A percentile compares a stretch with the other conserved stretches of the same genome.
Conservation (phyloP, 306 rosid genomes). For the Fragaria nilgerrensis region DNA sequence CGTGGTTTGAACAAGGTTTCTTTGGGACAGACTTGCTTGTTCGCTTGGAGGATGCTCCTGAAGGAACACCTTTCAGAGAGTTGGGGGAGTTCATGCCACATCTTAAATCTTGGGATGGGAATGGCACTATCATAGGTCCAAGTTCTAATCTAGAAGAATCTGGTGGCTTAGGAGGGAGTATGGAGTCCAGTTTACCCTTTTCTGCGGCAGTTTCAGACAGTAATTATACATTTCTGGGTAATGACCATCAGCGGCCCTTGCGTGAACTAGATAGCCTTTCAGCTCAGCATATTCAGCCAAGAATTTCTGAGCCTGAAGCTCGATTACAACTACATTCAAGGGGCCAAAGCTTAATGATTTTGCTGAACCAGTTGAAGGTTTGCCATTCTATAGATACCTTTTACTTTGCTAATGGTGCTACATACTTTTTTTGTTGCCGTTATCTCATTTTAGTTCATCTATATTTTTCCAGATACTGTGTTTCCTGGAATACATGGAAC, state of each 20-base stretch:
- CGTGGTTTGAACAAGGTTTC: slow-evolving; percentile 63
- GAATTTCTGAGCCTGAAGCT: slow-evolving; percentile 35
- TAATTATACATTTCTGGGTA: slow-evolving; percentile 24
- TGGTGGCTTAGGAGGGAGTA: slow-evolving; percentile 25
- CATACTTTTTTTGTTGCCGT: background rate
- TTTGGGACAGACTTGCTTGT: slow-evolving; percentile 60
- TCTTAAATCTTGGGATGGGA: slow-evolving; percentile 33
- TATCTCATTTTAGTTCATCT: background rate
- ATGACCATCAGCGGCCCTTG: slow-evolving; percentile 22
- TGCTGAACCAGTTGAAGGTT: slow-evolving; percentile 49
- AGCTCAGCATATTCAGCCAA: slow-evolving; percentile 35
- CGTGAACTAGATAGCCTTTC: slow-evolving; percentile 33
- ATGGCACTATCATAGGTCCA: slow-evolving; percentile 20
- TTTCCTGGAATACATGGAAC: slow-evolving; percentile 44
- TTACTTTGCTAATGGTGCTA: background rate
- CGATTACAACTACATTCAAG: slow-evolving; percentile 33
- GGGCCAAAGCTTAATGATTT: slow-evolving; percentile 41
- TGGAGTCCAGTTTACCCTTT: slow-evolving; percentile 32
- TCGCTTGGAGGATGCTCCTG: slow-evolving; percentile 50
- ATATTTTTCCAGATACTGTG: slow-evolving; percentile 35
- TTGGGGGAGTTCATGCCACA: slow-evolving; percentile 55
- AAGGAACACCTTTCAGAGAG: slow-evolving; percentile 43
- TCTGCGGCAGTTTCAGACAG: slow-evolving; percentile 28
- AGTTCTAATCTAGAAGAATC: slow-evolving; percentile 33
- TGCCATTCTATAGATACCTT: slow-evolving; percentile 6